Evolutionary conservation across 2,329 filamentous ascomycete genomes (phyloP).

Genomic region (Sporothrix luriei): DNA sequence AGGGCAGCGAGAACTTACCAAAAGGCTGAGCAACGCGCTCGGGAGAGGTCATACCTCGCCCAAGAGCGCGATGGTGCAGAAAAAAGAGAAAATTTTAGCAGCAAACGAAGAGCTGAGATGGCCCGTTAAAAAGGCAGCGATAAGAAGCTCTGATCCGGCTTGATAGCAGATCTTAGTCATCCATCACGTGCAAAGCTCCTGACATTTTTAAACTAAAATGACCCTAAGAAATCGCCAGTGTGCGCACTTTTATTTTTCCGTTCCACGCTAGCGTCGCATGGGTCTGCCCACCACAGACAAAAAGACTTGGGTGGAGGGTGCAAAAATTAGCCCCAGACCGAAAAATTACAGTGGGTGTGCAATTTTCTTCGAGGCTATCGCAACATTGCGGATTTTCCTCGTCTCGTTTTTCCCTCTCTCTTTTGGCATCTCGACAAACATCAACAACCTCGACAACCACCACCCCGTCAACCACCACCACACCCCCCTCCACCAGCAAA

Average conservation of each 20-base stretch:
- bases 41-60: slow-evolving; percentile 5
- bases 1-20: slow-evolving; percentile 27
- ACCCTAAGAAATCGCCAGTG: not conserved
- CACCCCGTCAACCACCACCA: slow-evolving; percentile 41
- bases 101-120: not conserved
- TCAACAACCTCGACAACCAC: slow-evolving; percentile 42
- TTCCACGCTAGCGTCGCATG: not conserved
- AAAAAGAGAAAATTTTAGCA: slow-evolving; percentile 16
- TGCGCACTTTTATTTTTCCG: slow-evolving; percentile 25
- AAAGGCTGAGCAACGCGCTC: not conserved
- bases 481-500: slow-evolving; percentile 50
- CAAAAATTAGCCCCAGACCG: slow-evolving; percentile 31
- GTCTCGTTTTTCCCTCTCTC: slow-evolving; percentile 30
- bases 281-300: slow-evolving; percentile 8
- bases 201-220: not conserved
- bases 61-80: slow-evolving; percentile 10
- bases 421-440: slow-evolving; percentile 39
- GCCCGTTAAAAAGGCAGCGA: slow-evolving; percentile 20
- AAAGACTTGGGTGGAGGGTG: not conserved
- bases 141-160: slow-evolving; percentile 8
- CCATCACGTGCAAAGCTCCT: not conserved
- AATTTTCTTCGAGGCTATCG: slow-evolving; percentile 30
- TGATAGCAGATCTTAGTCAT: slow-evolving; percentile 12
- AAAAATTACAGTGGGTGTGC: slow-evolving; percentile 24
- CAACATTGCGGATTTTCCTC: slow-evolving; percentile 20